Percentiles rank a stretch among this genome's conserved stretches.
These are phyloP conservation scores for Cladosporium sp. DNA, from an alignment of 2,329 filamentous ascomycete genomes.

Conservation along the genomic window DNA sequence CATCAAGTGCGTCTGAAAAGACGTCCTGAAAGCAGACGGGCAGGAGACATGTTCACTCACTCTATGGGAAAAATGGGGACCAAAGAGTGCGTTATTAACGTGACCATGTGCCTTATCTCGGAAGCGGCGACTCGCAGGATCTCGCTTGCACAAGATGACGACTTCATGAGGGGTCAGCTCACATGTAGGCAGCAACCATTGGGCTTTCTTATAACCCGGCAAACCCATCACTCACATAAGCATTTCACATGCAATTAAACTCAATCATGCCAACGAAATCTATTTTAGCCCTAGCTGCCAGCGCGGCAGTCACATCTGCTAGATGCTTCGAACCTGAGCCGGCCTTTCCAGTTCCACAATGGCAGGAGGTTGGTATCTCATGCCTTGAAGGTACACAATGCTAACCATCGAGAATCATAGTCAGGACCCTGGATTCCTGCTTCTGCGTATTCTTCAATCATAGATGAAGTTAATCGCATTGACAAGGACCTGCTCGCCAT, in stretches of 20 bases:
- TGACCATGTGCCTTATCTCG: too few species aligned
- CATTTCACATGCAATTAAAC: too few species aligned
- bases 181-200: background rate
- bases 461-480: constrained; percentile 24
- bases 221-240: too few species aligned
- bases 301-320: background rate
- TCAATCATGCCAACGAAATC: too few species aligned
- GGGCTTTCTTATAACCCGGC: background rate
- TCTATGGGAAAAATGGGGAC: too few species aligned
- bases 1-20: too few species aligned
- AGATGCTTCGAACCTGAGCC: constrained; percentile 35
- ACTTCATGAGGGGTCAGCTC: background rate
- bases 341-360: constrained; percentile 35
- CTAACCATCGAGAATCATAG: background rate
- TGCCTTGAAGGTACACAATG: constrained; percentile 23
- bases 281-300: too few species aligned
- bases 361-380: constrained; percentile 18
- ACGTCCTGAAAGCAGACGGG: too few species aligned
- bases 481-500: constrained; percentile 28
- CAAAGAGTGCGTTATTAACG: too few species aligned
- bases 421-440: constrained; percentile 7
- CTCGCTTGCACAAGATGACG: too few species aligned
- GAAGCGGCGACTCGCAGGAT: too few species aligned
- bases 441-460: constrained; percentile 30
- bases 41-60: too few species aligned